phyloP scores from a whole-genome alignment of 371 early-diverging fungal genomes.

The Mortierella sp. region DNA sequence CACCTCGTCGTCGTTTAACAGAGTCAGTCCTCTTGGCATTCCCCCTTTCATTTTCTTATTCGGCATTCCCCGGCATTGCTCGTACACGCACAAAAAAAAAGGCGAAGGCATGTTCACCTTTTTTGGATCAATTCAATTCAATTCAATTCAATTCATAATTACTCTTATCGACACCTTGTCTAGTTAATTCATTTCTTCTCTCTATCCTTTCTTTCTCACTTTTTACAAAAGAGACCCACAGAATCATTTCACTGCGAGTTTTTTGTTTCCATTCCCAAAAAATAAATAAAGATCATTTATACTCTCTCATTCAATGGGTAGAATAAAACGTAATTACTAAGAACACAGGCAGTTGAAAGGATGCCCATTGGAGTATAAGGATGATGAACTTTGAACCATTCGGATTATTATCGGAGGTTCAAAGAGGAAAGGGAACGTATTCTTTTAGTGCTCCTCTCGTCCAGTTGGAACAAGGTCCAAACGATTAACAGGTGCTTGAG shows the following conservation, averaged over 20 bases:
- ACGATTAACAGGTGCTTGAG: not conserved
- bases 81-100: not conserved
- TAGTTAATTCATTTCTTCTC: not conserved
- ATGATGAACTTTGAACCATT: not conserved
- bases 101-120: constrained; percentile 10
- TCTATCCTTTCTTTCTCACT: not conserved
- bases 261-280: not conserved
- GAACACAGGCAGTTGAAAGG: not conserved
- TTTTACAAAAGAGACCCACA: not conserved
- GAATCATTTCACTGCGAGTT: not conserved
- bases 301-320: not conserved
- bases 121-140: not conserved
- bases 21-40: constrained; percentile 15
- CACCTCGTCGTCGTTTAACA: constrained; percentile 63
- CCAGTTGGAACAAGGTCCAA: constrained; percentile 1
- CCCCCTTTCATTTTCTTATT: not conserved
- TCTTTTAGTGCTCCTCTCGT: not conserved
- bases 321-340: not conserved
- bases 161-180: not conserved
- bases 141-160: not conserved
- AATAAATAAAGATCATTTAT: not conserved
- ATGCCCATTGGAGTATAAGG: not conserved
- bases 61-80: not conserved
- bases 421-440: not conserved
- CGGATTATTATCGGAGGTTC: not conserved